Evolutionary conservation across 495 filamentous ascomycete genomes (phyloP), one percentile per base, ranked within the genome.

Genomic region (Aspergillus conjunctus): DNA sequence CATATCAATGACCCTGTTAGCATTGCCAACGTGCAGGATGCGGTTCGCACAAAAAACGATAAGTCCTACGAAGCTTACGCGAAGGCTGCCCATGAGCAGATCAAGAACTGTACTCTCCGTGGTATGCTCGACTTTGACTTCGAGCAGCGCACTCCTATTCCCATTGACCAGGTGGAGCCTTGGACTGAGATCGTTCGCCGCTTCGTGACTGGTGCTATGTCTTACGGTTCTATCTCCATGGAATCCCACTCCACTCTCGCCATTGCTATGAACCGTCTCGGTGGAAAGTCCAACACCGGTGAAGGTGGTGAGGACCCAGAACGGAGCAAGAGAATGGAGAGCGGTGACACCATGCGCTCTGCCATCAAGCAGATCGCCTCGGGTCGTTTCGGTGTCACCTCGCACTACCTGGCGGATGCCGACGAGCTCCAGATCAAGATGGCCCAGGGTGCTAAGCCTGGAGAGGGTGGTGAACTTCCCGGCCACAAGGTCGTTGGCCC

Each of bases 401-500:
- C 92, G 33, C 91, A 95, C 80, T 99, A 98, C 74, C 84, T 99
- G n/a, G 93, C 94, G 43, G 94, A 99, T 73, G 91, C 94, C 14
- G 94, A 99, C 72, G 93, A 99, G 77, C 81, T 99, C 37, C 94
- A 99, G 79, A 99, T 99, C 83, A 99, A 99, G 84, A 99, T 99
- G 94, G 94, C 94, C 10, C 94, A 99, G 77, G 94, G 94, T 68
- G 94, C 94, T 54, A 99, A 99, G 84, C 94, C 94, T 62, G 94
- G 94, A 70, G 94, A 99, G 75, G 94, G 94, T 80, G 94, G 94
- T 83, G 94, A 99, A 73, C 85, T 99, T 62, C 94, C 94, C 33
- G 94, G 94, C 31, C 93, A 98, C 81, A 99, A 99, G 79, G 95
- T 99, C 7, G 95, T 96, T 26, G 91, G 92, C 65, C 90, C 95